Percentiles rank a stretch among this genome's conserved stretches.
phyloP scores from a whole-genome alignment of 306 rosid genomes.

The Casuarina equisetifolia region DNA sequence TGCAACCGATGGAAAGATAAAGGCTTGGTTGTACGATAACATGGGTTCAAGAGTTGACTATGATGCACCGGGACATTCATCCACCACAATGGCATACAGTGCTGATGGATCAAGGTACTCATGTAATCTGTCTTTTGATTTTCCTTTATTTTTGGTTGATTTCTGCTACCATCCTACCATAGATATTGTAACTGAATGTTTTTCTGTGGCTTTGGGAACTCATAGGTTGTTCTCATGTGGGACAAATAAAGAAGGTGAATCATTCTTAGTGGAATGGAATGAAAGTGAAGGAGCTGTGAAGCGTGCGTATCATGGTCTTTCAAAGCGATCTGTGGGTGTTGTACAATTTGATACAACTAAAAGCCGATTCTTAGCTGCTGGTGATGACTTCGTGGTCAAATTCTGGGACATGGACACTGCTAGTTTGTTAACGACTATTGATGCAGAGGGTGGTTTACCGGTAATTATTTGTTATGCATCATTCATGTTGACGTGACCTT shows the following conservation, averaged over 20 bases:
- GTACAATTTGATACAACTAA: slow-evolving; percentile 98
- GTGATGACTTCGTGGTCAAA: slow-evolving; percentile 77
- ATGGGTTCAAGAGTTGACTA: slow-evolving; percentile 98
- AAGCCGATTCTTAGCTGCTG: slow-evolving; percentile 93
- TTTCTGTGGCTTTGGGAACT: slow-evolving; percentile 27
- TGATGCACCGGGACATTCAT: slow-evolving; percentile 96
- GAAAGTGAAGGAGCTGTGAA: slow-evolving; percentile 99
- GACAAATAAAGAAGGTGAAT: slow-evolving; percentile 97
- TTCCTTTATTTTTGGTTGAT: not conserved
- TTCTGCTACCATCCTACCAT: not conserved
- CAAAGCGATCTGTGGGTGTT: slow-evolving; percentile 81
- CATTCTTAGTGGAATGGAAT: slow-evolving; percentile 97
- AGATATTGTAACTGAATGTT: slow-evolving; percentile 16
- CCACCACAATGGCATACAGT: slow-evolving; percentile 92
- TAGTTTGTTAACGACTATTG: slow-evolving; percentile 57
- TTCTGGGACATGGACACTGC: slow-evolving; percentile 98
- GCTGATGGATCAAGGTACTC: slow-evolving; percentile 92
- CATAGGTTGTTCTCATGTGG: slow-evolving; percentile 93
- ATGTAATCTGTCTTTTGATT: slow-evolving; percentile 3
- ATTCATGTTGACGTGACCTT: slow-evolving; percentile 13
- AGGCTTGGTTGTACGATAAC: slow-evolving; percentile 99
- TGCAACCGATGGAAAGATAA: slow-evolving; percentile 98
- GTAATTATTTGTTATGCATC: slow-evolving; percentile 41
- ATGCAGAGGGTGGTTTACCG: slow-evolving; percentile 88
- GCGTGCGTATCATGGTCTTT: slow-evolving; percentile 84